Evolutionary conservation across 1,284 basidiomycete species (phyloP).

Genomic region (Rhizoctonia solani): DNA sequence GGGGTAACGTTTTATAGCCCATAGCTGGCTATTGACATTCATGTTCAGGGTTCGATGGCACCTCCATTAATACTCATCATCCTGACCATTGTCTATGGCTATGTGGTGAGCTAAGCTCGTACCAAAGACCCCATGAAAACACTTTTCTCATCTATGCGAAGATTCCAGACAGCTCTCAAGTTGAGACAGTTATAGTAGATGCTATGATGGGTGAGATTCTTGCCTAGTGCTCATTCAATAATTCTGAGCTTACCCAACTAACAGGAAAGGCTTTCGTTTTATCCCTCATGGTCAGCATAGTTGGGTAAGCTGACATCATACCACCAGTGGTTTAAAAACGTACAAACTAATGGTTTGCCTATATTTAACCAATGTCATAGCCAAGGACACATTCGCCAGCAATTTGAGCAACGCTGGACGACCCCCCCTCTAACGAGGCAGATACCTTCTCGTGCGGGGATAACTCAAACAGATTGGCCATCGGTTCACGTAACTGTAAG

Average conservation of each 20-base stretch:
- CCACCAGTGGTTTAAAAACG: not conserved
- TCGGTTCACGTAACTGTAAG: too few species aligned
- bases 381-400: not conserved
- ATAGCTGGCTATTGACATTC: not conserved
- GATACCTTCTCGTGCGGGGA: too few species aligned
- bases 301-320: not conserved
- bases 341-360: not conserved
- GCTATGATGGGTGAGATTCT: not conserved
- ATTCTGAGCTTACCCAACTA: not conserved
- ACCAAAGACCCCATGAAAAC: not conserved
- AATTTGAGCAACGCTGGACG: too few species aligned
- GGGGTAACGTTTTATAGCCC: not conserved
- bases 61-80: slow-evolving; percentile 8
- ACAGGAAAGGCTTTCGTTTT: slow-evolving; percentile 4
- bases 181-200: not conserved
- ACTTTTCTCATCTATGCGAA: not conserved
- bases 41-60: slow-evolving; percentile 1
- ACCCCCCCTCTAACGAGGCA: too few species aligned
- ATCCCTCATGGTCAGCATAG: slow-evolving; percentile 7
- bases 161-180: not conserved
- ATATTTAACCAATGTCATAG: not conserved
- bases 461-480: too few species aligned
- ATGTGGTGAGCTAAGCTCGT: not conserved
- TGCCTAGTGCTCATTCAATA: too few species aligned
- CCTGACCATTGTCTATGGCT: not conserved